These are phyloP conservation scores for Pisolithus thermaeus DNA, from an alignment of 1,284 basidiomycete species.

Conservation along the genomic window DNA sequence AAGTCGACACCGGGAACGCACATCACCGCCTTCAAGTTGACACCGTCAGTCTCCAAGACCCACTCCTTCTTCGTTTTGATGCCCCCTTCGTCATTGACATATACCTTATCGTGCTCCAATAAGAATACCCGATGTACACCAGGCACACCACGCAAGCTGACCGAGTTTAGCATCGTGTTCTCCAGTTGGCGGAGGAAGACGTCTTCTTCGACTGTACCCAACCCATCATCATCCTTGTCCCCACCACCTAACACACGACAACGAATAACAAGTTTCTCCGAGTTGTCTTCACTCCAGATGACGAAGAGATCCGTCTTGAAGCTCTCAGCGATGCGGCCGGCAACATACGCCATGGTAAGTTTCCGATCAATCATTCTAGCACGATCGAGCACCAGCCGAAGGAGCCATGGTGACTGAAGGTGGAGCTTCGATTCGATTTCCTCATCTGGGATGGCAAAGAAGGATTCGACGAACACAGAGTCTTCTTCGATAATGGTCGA, in stretches of 20 bases:
- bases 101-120: conserved; percentile 80
- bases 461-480: conserved; percentile 93
- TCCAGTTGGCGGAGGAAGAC: conserved; percentile 96
- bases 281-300: conserved; percentile 99
- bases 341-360: conserved; percentile 93
- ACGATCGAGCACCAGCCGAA: conserved; percentile 95
- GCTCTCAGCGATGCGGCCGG: conserved; percentile 87
- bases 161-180: conserved; percentile 95
- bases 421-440: conserved; percentile 90
- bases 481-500: conserved; percentile 97
- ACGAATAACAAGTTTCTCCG: conserved; percentile 95
- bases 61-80: conserved; percentile 79
- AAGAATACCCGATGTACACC: conserved; percentile 94
- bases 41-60: conserved; percentile 96
- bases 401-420: conserved; percentile 93
- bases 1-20: conserved; percentile 94
- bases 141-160: conserved; percentile 90
- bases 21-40: conserved; percentile 93
- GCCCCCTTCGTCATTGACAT: conserved; percentile 58
- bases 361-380: conserved; percentile 98
- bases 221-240: conserved; percentile 87
- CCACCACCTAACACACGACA: conserved; percentile 88
- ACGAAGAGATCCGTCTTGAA: conserved; percentile 98
- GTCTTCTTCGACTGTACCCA: conserved; percentile 82
- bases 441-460: conserved; percentile 99